Evolutionary conservation across 306 rosid species (phyloP).

Genomic region (Pyrus bretschneideri): DNA sequence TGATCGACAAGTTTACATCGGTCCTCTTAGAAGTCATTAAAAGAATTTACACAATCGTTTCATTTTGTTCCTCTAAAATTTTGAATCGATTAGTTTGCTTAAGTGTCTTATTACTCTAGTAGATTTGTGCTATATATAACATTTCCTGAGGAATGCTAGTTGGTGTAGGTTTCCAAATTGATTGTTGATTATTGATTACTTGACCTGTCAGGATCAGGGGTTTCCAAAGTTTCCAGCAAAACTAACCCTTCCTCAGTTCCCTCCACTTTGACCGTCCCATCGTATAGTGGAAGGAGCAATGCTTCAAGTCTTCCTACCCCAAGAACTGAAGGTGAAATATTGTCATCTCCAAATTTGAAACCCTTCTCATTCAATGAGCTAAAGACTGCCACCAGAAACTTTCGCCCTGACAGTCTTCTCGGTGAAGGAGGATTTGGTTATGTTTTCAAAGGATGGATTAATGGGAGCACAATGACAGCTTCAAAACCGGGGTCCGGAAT

Average conservation of each 20-base stretch:
- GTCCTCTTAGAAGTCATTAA: not conserved
- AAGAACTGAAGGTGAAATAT: conserved; percentile 81
- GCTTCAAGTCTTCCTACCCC: conserved; percentile 65
- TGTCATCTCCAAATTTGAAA: conserved; percentile 69
- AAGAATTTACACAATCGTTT: not conserved
- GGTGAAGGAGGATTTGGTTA: conserved; percentile 98
- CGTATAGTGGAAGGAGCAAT: conserved; percentile 44
- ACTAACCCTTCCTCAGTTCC: conserved; percentile 43
- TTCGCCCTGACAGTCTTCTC: conserved; percentile 73
- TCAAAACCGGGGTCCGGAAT: conserved; percentile 79
- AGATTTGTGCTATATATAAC: not conserved
- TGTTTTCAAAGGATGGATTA: conserved; percentile 95
- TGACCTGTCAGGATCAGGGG: conserved; percentile 33
- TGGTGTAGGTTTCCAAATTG: not conserved
- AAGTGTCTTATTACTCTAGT: not conserved
- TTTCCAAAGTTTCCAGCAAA: conserved; percentile 40
- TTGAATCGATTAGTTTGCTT: not conserved
- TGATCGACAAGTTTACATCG: not conserved
- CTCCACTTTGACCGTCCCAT: conserved; percentile 39
- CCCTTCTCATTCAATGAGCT: conserved; percentile 73
- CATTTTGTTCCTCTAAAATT: not conserved
- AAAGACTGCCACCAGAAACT: conserved; percentile 77
- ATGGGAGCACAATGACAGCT: conserved; percentile 47
- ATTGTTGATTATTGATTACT: conserved; percentile 10
- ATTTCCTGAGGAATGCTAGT: not conserved